Percentiles rank a stretch among this genome's conserved stretches.
Evolutionary conservation across 139 green algal genomes (phyloP).

Genomic region (Chlamydomonas asymmetrica): DNA sequence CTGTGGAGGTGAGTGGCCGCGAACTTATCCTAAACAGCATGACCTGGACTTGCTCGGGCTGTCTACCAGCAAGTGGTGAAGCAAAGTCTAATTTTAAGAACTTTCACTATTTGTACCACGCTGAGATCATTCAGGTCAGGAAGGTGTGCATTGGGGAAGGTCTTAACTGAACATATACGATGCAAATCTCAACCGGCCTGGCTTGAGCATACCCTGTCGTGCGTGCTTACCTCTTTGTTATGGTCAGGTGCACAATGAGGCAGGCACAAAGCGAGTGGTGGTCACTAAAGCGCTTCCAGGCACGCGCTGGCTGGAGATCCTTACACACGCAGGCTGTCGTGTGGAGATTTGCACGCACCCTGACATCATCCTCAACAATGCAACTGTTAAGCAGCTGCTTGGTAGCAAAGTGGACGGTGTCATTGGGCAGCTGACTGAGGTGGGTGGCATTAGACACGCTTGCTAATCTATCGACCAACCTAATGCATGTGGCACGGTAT

Average conservation of each 20-base stretch:
- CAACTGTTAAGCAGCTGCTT: slow-evolving; percentile 88
- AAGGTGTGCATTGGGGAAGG: too few species aligned
- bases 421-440: slow-evolving; percentile 96
- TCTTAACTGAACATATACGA: not conserved
- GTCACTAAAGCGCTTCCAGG: slow-evolving; percentile 97
- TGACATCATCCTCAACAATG: slow-evolving; percentile 87
- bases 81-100: not conserved
- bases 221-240: too few species aligned
- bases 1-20: slow-evolving; percentile 32
- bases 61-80: not conserved
- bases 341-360: slow-evolving; percentile 48
- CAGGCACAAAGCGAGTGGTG: slow-evolving; percentile 82
- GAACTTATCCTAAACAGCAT: not conserved
- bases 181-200: not conserved
- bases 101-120: not conserved
- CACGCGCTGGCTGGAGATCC: slow-evolving; percentile 86
- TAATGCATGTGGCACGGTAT: too few species aligned
- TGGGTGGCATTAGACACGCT: too few species aligned
- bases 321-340: slow-evolving; percentile 54
- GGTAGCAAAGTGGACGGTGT: slow-evolving; percentile 91
- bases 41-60: not conserved
- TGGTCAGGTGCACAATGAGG: slow-evolving; percentile 89
- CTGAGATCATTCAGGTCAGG: not conserved
- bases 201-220: not conserved
- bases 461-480: too few species aligned